These are phyloP conservation scores for Parsonsia alboflavescens DNA, from an alignment of 257 asterid species.

Conservation along the genomic window DNA sequence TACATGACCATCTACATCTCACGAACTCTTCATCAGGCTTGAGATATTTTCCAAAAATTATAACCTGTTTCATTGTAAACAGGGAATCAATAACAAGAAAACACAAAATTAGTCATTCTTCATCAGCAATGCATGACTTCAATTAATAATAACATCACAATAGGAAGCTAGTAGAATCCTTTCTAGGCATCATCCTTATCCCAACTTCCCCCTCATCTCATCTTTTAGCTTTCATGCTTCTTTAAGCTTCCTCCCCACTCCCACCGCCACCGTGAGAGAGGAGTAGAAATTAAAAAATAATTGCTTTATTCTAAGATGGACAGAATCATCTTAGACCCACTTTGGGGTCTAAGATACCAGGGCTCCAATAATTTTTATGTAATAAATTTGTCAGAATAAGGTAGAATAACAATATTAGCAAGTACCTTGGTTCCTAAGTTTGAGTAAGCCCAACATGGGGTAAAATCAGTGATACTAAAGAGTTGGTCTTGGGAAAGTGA, in stretches of 20 bases:
- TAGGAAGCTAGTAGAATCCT: too few relatives aligned
- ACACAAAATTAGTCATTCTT: not conserved
- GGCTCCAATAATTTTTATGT: not conserved
- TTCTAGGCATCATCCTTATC: not conserved
- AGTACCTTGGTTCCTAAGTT: conserved; percentile 60
- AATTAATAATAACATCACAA: not conserved
- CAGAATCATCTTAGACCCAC: not conserved
- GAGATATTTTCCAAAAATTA: conserved; percentile 61
- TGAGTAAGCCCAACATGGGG: conserved; percentile 71
- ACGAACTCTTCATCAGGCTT: conserved; percentile 44
- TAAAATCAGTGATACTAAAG: conserved; percentile 69
- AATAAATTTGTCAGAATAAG: not conserved
- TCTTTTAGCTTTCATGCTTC: not conserved
- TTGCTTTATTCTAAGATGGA: not conserved
- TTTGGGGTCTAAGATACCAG: not conserved
- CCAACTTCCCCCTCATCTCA: not conserved
- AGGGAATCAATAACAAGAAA: conserved; percentile 12
- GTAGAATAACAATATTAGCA: not conserved
- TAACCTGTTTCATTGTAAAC: conserved; percentile 42
- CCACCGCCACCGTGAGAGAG: not conserved
- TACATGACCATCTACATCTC: conserved; percentile 64
- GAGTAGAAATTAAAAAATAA: not conserved
- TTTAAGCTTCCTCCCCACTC: not conserved
- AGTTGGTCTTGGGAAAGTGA: conserved; percentile 82
- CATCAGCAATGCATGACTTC: not conserved